Base-by-base conservation (phyloP, 164 flowering plant genomes). In the Nymphaea colorata region DNA sequence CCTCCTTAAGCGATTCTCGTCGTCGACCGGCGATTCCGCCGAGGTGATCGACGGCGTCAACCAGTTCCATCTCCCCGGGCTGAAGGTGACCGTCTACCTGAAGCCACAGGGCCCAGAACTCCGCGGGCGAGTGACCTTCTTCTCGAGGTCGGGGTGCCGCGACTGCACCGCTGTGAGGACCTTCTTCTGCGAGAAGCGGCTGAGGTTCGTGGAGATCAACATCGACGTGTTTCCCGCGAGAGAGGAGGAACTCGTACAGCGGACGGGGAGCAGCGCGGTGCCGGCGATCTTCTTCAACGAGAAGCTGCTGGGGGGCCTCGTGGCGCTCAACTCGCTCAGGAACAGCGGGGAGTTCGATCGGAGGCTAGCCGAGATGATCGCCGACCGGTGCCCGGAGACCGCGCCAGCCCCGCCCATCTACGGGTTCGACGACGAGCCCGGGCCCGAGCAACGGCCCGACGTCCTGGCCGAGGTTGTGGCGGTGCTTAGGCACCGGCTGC, bases 231-330 rank as follows among this genome's bases (percentile, higher is more conserved):
- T 66, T 69, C 89, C 96, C 3, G 42, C 57, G 59, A 65, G 96
- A 68, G 96, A 84, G 75, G 82, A 81, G 76, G 99, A 91, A 80
- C 69, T 91, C 74, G 53, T 83, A 0, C 76, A 83, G 71, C 67
- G 88, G 67, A 85, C 91, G 0, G 95, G 96, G 3, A 71, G 69
- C 47, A 62, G 81, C 2, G 41, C 82, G 6, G 98, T 94, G 64
- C 98, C 98, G 42, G 85, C 83, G 77, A 81, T 94, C 0, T 94
- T 94, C 78, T 85, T 90, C 81, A 91, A 91, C 74, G 96, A 88
- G 70, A 86, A 81, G 81, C 72, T 84, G 2, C 65, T 91, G 0
- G 99, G 99, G 0, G 99, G 98, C 0, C 68, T 94, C 74, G 96
- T 86, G 73, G 96, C 79, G 5, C 69, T 94, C 74, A 94, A 91